Conservation (phyloP, 371 early-diverging fungal species). For the Mortierella polycephala region DNA sequence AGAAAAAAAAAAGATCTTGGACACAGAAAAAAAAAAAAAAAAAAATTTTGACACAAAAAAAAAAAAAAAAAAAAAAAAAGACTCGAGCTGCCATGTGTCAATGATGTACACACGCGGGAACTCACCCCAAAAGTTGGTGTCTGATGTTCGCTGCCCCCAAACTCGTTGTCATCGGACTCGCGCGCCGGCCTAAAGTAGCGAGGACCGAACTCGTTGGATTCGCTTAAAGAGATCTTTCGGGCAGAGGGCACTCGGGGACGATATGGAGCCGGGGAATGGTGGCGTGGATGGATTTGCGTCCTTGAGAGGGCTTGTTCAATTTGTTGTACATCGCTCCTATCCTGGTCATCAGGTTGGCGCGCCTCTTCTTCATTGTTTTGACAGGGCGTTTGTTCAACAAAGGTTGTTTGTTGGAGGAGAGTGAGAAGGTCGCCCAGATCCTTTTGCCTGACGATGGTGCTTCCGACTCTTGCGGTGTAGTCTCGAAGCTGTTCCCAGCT, state of each 20-base stretch:
- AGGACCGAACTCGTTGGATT: conserved; percentile 24
- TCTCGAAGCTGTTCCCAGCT: conserved; percentile 33
- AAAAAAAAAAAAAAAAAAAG: conserved; percentile 2
- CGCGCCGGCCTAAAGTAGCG: conserved; percentile 15
- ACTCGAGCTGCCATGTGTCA: too few relatives aligned
- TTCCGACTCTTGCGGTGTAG: conserved; percentile 17
- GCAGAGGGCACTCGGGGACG: conserved; percentile 4
- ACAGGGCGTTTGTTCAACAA: background rate
- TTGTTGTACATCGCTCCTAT: conserved; percentile 1
- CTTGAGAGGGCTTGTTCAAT: conserved; percentile 3
- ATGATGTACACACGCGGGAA: background rate
- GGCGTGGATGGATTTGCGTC: conserved; percentile 22
- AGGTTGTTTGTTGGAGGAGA: conserved; percentile 18
- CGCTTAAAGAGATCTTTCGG: conserved; percentile 38
- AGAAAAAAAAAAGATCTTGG: conserved; percentile 13
- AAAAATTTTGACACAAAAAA: conserved; percentile 5
- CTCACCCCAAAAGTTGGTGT: conserved; percentile 21
- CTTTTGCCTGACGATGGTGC: conserved; percentile 34
- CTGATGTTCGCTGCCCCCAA: conserved; percentile 21
- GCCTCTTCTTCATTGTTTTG: background rate
- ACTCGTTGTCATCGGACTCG: conserved; percentile 15
- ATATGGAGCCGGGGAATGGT: conserved; percentile 8
- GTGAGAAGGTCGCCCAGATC: conserved; percentile 36
- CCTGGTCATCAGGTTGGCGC: conserved; percentile 6
- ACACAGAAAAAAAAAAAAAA: conserved; percentile 6